Conservation (phyloP, 768 basidiomycete species). For the Podaxis carcinomalis region DNA sequence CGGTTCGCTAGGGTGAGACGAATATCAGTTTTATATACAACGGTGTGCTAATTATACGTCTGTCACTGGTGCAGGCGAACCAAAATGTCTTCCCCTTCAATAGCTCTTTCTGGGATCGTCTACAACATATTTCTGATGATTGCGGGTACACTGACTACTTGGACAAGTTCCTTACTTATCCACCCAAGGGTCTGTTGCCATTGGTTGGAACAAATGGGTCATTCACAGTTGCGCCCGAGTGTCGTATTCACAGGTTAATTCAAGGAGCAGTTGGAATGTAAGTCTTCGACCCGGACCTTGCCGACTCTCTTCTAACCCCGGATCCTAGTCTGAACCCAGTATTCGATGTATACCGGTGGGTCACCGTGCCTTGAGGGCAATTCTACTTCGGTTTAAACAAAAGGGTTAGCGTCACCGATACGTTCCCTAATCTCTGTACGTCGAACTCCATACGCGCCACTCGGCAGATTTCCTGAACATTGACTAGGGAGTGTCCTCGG, state of each 20-base stretch:
- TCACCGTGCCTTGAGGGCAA: not conserved
- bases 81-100: slow-evolving; percentile 59
- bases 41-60: not conserved
- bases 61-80: slow-evolving; percentile 36
- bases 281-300: slow-evolving; percentile 16
- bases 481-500: slow-evolving; percentile 64
- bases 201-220: slow-evolving; percentile 54
- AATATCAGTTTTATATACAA: not conserved
- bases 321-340: slow-evolving; percentile 58
- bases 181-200: slow-evolving; percentile 60
- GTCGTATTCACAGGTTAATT: slow-evolving; percentile 57
- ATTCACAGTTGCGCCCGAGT: slow-evolving; percentile 36
- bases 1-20: slow-evolving; percentile 43
- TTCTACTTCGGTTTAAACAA: not conserved
- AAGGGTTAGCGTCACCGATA: slow-evolving; percentile 62
- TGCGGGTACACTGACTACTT: slow-evolving; percentile 67
- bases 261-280: slow-evolving; percentile 44
- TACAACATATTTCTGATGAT: slow-evolving; percentile 45
- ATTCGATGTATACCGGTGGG: slow-evolving; percentile 63
- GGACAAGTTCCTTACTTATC: slow-evolving; percentile 59
- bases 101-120: slow-evolving; percentile 44
- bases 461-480: not conserved
- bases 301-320: not conserved
- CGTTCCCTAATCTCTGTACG: slow-evolving; percentile 54
- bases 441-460: not conserved